Evolutionary conservation across 495 filamentous ascomycete genomes (phyloP), one percentile per base, ranked within the genome.

Genomic region (Poronia punctata): DNA sequence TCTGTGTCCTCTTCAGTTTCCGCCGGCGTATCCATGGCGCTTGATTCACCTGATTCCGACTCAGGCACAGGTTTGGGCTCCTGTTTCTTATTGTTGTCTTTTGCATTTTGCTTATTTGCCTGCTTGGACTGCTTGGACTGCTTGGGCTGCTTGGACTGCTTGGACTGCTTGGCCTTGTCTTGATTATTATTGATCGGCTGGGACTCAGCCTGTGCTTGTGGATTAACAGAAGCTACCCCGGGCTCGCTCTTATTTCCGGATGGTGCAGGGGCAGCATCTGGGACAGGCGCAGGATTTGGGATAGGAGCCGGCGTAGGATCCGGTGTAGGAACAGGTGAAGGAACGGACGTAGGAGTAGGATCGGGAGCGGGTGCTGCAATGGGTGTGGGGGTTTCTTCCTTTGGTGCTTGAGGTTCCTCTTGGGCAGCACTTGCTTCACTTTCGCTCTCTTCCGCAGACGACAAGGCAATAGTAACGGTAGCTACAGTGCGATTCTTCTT

Each of bases 81-180:
- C 18, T 54, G 51, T 20, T 22, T 44, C 22, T 50, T 54, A 34
- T 58, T 59, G 19, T 31, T 7, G 35, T 24, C 10, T 41, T 40
- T 30, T 28, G 30, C 11, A 39, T 35, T 15, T 12, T 25, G 32
- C 32, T 54, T 28, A 28, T 40, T 28, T 17, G 34, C 23, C 31
- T 40, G 28, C 20, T 14, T 44, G 1, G 41, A 24, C 8, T 31
- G 25, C n/a, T 37, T 30, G 26, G 33, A n/a, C n/a, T n/a, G 26
- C 29, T 44, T 26, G 20, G 26, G 15, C 8, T 9, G 23, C 24
- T 14, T 27, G 5, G 12, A 1, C 7, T 5, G 10, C 20, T 44
- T 44, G 1, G 18, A 16, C 15, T 37, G 23, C 9, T 16, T 15
- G 21, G 12, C 19, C 1, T 37, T 31, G 6, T 1, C 7, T 32